phyloP scores from a whole-genome alignment of 768 basidiomycete genomes.

The Termitomyces sp. region DNA sequence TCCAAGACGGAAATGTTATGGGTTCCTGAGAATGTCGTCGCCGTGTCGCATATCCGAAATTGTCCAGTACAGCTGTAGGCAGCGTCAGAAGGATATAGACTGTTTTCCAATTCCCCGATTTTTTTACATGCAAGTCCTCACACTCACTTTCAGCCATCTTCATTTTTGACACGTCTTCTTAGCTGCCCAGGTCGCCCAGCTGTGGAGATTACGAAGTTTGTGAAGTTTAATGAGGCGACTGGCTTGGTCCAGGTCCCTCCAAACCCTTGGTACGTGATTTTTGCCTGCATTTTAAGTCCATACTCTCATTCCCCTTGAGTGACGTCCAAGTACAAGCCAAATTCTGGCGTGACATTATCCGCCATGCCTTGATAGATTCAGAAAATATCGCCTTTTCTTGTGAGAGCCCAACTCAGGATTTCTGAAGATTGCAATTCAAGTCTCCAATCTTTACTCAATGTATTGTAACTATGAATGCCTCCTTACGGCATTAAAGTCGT shows the following conservation, averaged over 20 bases:
- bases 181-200: slow-evolving; percentile 66
- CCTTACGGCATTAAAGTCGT: too few species aligned
- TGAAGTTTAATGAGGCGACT: slow-evolving; percentile 38
- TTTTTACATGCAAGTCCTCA: slow-evolving; percentile 56
- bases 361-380: not conserved
- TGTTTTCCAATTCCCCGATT: slow-evolving; percentile 76
- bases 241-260: slow-evolving; percentile 48
- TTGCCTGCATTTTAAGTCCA: not conserved
- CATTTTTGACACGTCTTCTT: slow-evolving; percentile 4
- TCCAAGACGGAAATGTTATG: not conserved
- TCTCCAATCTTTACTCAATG: not conserved
- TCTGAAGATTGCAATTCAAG: not conserved
- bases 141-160: not conserved
- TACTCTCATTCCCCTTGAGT: slow-evolving; percentile 15
- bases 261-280: slow-evolving; percentile 29
- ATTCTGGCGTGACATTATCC: slow-evolving; percentile 16
- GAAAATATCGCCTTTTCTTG: not conserved
- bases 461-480: not conserved
- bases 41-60: slow-evolving; percentile 63
- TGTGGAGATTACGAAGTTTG: slow-evolving; percentile 62
- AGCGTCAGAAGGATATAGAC: slow-evolving; percentile 32
- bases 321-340: slow-evolving; percentile 17
- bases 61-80: slow-evolving; percentile 61
- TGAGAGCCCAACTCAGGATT: not conserved
- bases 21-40: not conserved